Conservation (phyloP, 768 basidiomycete genomes). For the Nidularia sp. region DNA sequence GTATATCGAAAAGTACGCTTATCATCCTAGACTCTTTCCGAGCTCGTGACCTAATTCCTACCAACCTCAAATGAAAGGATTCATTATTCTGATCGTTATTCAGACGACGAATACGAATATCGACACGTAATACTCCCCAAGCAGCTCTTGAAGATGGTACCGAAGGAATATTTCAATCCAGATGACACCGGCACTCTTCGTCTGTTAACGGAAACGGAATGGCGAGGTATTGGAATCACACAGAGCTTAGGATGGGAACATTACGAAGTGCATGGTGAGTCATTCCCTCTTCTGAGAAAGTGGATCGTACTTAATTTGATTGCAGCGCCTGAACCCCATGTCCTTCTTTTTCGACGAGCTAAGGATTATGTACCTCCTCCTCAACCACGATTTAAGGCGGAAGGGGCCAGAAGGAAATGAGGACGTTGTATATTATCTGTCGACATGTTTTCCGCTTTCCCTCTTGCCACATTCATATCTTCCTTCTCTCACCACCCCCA, state of each 20-base stretch:
- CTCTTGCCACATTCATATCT: not conserved
- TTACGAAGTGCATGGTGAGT: constrained; percentile 90
- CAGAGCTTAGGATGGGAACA: constrained; percentile 98
- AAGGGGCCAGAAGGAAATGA: constrained; percentile 33
- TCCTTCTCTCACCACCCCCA: not conserved
- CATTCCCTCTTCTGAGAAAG: constrained; percentile 1
- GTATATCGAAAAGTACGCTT: constrained; percentile 69
- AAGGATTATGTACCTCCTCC: constrained; percentile 61
- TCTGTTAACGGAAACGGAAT: constrained; percentile 82
- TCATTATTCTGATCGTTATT: constrained; percentile 88
- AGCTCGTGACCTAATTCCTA: constrained; percentile 12
- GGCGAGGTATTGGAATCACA: constrained; percentile 94
- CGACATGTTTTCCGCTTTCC: not conserved
- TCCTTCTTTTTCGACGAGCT: constrained; percentile 84
- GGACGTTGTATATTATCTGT: not conserved
- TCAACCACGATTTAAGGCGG: constrained; percentile 34
- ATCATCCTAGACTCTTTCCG: constrained; percentile 3
- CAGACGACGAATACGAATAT: constrained; percentile 92
- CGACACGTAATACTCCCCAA: constrained; percentile 97
- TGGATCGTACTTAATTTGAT: not conserved
- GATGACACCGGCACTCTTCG: constrained; percentile 76
- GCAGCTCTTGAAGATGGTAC: constrained; percentile 89
- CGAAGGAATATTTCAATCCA: constrained; percentile 77
- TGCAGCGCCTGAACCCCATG: constrained; percentile 87
- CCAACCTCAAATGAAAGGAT: constrained; percentile 44